Evolutionary conservation across 1,139 yeast genomes (phyloP), one percentile per base, ranked within the genome.

Genomic region (Pichia sp.): DNA sequence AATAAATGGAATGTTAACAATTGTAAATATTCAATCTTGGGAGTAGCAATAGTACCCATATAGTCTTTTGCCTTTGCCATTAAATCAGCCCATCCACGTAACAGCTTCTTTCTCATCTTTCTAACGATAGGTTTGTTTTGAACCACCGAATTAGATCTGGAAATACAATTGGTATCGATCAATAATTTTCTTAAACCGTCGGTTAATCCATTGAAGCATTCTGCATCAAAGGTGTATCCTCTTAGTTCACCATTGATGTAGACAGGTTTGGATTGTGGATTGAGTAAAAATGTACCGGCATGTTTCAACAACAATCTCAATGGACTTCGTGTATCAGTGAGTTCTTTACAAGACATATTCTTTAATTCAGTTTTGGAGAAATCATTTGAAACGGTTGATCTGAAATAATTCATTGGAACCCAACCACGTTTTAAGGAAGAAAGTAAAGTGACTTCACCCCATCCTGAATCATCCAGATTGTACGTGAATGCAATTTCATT

Each of bases 341-440:
- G 35, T 18, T 47, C 55, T 33, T 50, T 44, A 12, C 50, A 39
- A 11, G 38, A 21, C 36, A 47, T 33, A 48, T 44, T 54, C 44
- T 58, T 60, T 18, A 71, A 72, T 8, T 73, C 68, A 18, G 20
- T 43, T 11, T 47, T 47, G 2, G 36, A 17, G 15, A 43, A 17
- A 7, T 48, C 54, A 17, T 73, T 68, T 3, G 50, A 37, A 10
- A 83, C 73, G 15, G 87, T 88, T 37, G 85, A 75, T 15, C 75
- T 65, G 59, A 91, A 93, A 67, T 89, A 93, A 65, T 91, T 91
- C 75, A 91, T 85, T 2, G 99, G 99, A 17, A 93, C 89, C 99
- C 99, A 93, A 24, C 99, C 99, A 51, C 96, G 75, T 56, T 79
- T 77, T 47, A 87, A 77, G 7, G 86, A 75, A 45, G 81, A 81